Evolutionary conservation across 1,284 basidiomycete species (phyloP).

Genomic region (Lentinula novae-zelandiae): DNA sequence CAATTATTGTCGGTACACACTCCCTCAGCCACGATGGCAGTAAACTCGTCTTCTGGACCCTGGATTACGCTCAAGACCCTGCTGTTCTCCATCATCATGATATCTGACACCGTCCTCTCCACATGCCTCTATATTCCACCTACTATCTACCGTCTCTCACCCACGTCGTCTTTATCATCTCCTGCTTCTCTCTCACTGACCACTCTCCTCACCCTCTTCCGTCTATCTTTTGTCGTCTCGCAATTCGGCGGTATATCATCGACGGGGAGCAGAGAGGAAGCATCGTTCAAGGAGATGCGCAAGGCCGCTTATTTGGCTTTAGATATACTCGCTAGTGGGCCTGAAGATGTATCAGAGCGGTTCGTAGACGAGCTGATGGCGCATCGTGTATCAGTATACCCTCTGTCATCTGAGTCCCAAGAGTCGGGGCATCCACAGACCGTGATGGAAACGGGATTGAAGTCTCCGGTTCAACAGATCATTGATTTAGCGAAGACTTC

Average conservation of each 20-base stretch:
- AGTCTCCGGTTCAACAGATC: neutral
- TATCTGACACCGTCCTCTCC: conserved; percentile 59
- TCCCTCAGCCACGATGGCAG: neutral
- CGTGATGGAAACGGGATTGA: neutral
- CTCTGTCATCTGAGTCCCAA: neutral
- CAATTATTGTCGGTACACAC: conserved; percentile 14
- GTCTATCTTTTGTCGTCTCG: conserved; percentile 67
- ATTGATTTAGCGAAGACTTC: conserved; percentile 48
- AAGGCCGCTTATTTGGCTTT: conserved; percentile 68
- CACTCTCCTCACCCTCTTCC: conserved; percentile 50
- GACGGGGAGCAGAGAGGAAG: conserved; percentile 26
- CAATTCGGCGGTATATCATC: conserved; percentile 70
- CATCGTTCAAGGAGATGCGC: conserved; percentile 62
- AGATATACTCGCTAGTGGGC: conserved; percentile 53
- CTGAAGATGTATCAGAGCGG: conserved; percentile 19
- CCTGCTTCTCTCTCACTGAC: conserved; percentile 45
- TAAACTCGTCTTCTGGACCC: neutral
- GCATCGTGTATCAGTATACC: neutral
- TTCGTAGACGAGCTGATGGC: conserved; percentile 7
- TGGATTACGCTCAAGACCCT: conserved; percentile 70
- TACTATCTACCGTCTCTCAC: conserved; percentile 11
- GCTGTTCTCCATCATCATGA: conserved; percentile 65
- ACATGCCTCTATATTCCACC: conserved; percentile 49
- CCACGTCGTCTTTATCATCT: conserved; percentile 21
- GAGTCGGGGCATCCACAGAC: neutral